A percentile compares a stretch with the other conserved stretches of the same genome.
These are phyloP conservation scores for Myriosclerotinia curreyana DNA, from an alignment of 2,329 filamentous ascomycete species.

Conservation along the genomic window DNA sequence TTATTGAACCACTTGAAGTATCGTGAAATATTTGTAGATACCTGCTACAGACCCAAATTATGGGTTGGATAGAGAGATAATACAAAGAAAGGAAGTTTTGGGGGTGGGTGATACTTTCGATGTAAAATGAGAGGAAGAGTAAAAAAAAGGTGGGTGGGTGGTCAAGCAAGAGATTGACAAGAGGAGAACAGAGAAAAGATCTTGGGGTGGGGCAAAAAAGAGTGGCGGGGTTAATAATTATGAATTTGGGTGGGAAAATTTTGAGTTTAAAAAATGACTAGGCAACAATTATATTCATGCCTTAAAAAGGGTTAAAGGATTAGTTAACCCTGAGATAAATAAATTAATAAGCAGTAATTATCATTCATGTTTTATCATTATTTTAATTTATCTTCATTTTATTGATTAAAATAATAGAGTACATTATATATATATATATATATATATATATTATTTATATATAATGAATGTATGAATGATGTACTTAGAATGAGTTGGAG, in stretches of 20 bases:
- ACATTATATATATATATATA: too few relatives aligned
- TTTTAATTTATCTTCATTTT: too few relatives aligned
- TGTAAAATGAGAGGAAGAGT: slow-evolving; percentile 24
- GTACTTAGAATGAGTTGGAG: too few relatives aligned
- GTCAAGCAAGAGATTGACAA: slow-evolving; percentile 18
- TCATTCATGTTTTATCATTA: too few relatives aligned
- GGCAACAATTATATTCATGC: slow-evolving; percentile 5
- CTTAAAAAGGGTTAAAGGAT: neutral
- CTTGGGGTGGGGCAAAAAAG: slow-evolving; percentile 12
- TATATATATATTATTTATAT: too few relatives aligned
- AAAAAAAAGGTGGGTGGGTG: slow-evolving; percentile 17
- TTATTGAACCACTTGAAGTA: slow-evolving; percentile 16
- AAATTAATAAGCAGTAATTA: too few relatives aligned
- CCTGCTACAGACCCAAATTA: slow-evolving; percentile 34
- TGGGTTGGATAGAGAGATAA: slow-evolving; percentile 34
- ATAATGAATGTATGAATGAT: too few relatives aligned
- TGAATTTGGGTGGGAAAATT: slow-evolving; percentile 2
- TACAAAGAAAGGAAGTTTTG: slow-evolving; percentile 32
- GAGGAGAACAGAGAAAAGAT: too few relatives aligned
- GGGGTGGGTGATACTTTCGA: slow-evolving; percentile 33
- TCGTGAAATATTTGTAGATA: slow-evolving; percentile 24
- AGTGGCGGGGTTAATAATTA: slow-evolving; percentile 13
- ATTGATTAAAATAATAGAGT: too few relatives aligned
- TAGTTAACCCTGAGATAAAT: neutral
- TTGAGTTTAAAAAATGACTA: neutral